Base-by-base conservation (phyloP, 1,139 yeast genomes). In the Geotrichum reessii region DNA sequence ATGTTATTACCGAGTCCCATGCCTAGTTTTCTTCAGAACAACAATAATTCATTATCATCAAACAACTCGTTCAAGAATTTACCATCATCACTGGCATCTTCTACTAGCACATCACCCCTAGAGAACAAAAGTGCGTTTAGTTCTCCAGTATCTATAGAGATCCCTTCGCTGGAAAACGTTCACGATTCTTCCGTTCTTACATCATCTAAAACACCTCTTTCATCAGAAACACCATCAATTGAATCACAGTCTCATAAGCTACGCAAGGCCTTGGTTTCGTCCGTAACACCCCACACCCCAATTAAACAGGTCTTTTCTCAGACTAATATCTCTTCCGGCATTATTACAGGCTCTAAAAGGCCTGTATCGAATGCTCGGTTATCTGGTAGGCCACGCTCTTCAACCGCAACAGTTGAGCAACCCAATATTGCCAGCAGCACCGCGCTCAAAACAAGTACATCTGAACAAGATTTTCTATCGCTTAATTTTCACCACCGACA, bases 81-180 rank as follows among this genome's bases (percentile, higher is more conserved):
- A 7, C 7, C 44, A 7, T n/a, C 21, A 14, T 12, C 42, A 33
- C n/a, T 12, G 17, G 44, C 44, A 7, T 37, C 44, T 17, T 37
- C 44, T 12, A n/a, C 19, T 17, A 19, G 19, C 17, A 37, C 44
- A 12, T 19, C 44, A 17, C 44, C 44, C 9, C 44, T 37, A 7
- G 9, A n/a, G 19, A 37, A 37, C 21, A n/a, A 37, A 8, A n/a
- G 44, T 37, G 44, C 21, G 9, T 19, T 47, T 27, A 21, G 19
- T 33, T 27, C 47, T 7, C 47, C 52, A 25, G 25, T 54, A 19
- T 47, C 83, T 62, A 82, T 82, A 61, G 86, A 83, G 65, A 83
- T 83, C 53, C 87, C 87, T 6, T 80, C 69, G 12, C 62, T 71
- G 54, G 72, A 78, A 61, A 76, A 74, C 44, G 62, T 77, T 58